Evolutionary conservation across 2,329 filamentous ascomycete species (phyloP).

Genomic region (Hypoxylon sp.): DNA sequence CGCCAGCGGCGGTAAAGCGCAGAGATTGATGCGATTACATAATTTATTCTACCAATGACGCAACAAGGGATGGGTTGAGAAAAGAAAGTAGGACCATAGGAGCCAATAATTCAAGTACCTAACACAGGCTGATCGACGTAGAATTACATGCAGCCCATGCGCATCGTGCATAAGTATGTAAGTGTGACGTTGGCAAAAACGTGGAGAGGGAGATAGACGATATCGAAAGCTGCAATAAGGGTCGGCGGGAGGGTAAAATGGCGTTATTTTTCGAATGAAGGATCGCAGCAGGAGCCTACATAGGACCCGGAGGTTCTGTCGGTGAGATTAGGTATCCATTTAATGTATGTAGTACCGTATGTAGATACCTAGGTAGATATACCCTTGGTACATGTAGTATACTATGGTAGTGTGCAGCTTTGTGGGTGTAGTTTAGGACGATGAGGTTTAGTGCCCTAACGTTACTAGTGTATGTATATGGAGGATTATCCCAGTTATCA

Average conservation of each 20-base stretch:
- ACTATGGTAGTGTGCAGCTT: neutral
- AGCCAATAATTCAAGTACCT: conserved; percentile 18
- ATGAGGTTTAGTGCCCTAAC: conserved; percentile 20
- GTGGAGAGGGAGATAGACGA: conserved; percentile 46
- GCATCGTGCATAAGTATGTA: conserved; percentile 46
- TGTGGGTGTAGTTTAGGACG: neutral
- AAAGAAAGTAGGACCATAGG: conserved; percentile 12
- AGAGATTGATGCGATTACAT: conserved; percentile 29
- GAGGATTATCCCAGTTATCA: conserved; percentile 8
- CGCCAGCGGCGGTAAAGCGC: conserved; percentile 33
- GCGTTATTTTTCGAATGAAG: conserved; percentile 27
- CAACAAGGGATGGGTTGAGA: conserved; percentile 16
- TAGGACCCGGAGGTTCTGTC: conserved; percentile 12
- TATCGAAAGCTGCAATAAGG: conserved; percentile 44
- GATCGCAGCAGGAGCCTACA: conserved; percentile 13
- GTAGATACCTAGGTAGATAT: neutral
- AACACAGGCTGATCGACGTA: conserved; percentile 42
- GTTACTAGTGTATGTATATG: too few relatives aligned
- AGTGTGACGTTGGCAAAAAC: conserved; percentile 46
- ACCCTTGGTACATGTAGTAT: neutral
- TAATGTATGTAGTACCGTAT: neutral
- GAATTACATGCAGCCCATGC: conserved; percentile 46
- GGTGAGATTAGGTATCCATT: conserved; percentile 13
- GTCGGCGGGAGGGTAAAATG: conserved; percentile 12
- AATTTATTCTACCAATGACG: conserved; percentile 27